Evolutionary conservation across 371 early-diverging fungal species (phyloP), one percentile per base, ranked within the genome.

Genomic region (Circinella minor): DNA sequence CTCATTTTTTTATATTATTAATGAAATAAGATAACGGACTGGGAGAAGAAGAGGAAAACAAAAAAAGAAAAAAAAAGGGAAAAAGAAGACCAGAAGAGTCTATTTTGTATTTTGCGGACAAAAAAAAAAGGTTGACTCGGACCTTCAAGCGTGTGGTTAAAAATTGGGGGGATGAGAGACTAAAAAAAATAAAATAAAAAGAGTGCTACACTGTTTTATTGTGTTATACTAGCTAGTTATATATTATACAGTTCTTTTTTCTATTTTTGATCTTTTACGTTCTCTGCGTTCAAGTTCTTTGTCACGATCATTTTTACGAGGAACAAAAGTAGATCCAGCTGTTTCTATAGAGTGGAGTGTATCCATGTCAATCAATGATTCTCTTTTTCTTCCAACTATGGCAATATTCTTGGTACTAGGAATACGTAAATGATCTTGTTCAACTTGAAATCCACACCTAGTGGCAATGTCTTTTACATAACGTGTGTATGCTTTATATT

Each of bases 391-490:
- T 9, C 94, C 95, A 27, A 96, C 79, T 3, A 94, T 73, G 1
- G 93, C 92, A 69, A 94, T 83, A 62, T 96, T 96, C 68, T 94
- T 93, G n/a, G 96, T 95, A 43, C 92, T 92, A 5, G 96, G 96
- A 13, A 96, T 96, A 38, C 96, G 78, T 55, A 96, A 71, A 63
- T 82, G 82, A 71, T 96, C 96, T 62, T 81, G 79, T 69, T 92
- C 89, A 0, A 86, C 79, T 0, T 69, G 65, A 71, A 86, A 95
- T 0, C 95, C 95, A 68, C 89, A 89, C 48, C 76, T 71, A 3
- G 68, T 62, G 7, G 88, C 85, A 61, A 94, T 75, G 8, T 80
- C 73, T 27, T 84, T 77, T 18, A 94, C 80, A 71, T 91, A 90
- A 36, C 88, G 77, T 36, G 90, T 85, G 72, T 94, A 95, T 9